A percentile compares a stretch with the other conserved stretches of the same genome.
Conservation (phyloP, 371 early-diverging fungal genomes). For the Mucor irregularis region DNA sequence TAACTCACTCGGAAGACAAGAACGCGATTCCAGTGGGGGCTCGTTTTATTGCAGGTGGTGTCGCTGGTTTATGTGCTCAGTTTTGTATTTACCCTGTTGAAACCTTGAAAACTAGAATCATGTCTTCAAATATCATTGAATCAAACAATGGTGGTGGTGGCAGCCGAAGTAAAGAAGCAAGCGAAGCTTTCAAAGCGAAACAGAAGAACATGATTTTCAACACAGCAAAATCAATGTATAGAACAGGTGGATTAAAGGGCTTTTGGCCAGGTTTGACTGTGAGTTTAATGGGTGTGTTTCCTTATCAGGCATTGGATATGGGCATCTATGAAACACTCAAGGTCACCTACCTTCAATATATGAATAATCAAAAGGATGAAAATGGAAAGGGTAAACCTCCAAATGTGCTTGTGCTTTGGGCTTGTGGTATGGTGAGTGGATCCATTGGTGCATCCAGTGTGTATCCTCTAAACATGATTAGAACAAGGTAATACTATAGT, state of each 20-base stretch:
- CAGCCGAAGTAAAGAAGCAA: too few relatives aligned
- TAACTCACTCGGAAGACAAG: conserved; percentile 46
- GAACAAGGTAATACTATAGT: conserved; percentile 83
- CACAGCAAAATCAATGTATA: conserved; percentile 60
- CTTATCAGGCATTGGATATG: conserved; percentile 80
- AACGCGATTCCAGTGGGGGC: conserved; percentile 59
- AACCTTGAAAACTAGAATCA: conserved; percentile 74
- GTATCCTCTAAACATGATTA: conserved; percentile 78
- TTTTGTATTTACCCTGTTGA: conserved; percentile 81
- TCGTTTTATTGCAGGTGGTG: conserved; percentile 75
- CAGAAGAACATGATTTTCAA: conserved; percentile 14
- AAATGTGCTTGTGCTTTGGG: conserved; percentile 57
- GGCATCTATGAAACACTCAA: conserved; percentile 75
- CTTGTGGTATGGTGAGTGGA: conserved; percentile 73
- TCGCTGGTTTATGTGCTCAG: conserved; percentile 74
- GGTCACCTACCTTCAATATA: conserved; percentile 58
- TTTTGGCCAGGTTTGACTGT: conserved; percentile 76
- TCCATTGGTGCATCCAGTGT: conserved; percentile 72
- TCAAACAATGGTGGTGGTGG: too few relatives aligned
- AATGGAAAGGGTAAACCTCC: conserved; percentile 27
- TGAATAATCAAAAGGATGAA: conserved; percentile 31
- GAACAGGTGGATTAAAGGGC: conserved; percentile 58
- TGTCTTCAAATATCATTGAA: too few relatives aligned
- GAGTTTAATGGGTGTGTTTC: conserved; percentile 72
- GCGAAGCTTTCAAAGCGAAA: not conserved